These are phyloP conservation scores for Termitomyces sp. DNA, from an alignment of 1,284 basidiomycete species.

Conservation along the genomic window DNA sequence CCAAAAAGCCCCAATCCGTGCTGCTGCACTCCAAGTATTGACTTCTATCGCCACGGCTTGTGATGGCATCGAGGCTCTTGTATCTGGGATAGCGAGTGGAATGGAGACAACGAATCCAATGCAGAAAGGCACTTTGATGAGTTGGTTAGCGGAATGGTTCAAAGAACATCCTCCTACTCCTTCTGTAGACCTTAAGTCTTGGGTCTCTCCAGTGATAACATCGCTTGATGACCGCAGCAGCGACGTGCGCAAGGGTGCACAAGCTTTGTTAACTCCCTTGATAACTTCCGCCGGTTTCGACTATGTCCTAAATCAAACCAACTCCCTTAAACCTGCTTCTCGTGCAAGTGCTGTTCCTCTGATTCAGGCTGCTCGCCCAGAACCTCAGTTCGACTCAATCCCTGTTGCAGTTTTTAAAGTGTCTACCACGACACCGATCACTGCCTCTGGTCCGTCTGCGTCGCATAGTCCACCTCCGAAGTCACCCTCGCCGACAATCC, in stretches of 20 bases:
- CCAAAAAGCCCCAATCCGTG: slow-evolving; percentile 86
- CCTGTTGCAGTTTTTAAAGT: slow-evolving; percentile 23
- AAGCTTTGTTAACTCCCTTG: slow-evolving; percentile 76
- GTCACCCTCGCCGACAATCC: slow-evolving; percentile 27
- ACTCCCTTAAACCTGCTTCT: slow-evolving; percentile 88
- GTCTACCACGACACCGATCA: slow-evolving; percentile 16
- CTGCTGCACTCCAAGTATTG: slow-evolving; percentile 75
- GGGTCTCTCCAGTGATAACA: slow-evolving; percentile 68
- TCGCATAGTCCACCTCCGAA: slow-evolving; percentile 34
- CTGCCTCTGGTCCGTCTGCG: slow-evolving; percentile 22
- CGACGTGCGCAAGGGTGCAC: slow-evolving; percentile 91
- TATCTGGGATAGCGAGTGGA: slow-evolving; percentile 71
- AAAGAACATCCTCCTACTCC: slow-evolving; percentile 55
- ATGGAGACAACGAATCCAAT: slow-evolving; percentile 88
- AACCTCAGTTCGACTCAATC: slow-evolving; percentile 24
- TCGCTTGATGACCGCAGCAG: slow-evolving; percentile 90
- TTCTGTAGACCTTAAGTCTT: slow-evolving; percentile 70
- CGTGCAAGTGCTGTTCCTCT: slow-evolving; percentile 81
- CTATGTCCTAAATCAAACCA: slow-evolving; percentile 82
- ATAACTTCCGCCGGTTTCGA: slow-evolving; percentile 81
- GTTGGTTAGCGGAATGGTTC: slow-evolving; percentile 84
- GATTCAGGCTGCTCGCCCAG: slow-evolving; percentile 71
- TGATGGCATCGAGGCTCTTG: slow-evolving; percentile 80
- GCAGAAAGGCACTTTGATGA: slow-evolving; percentile 79
- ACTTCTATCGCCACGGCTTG: slow-evolving; percentile 83